Conservation (phyloP, 2,329 filamentous ascomycete species). For the Arthrobotrys entomopaga region DNA sequence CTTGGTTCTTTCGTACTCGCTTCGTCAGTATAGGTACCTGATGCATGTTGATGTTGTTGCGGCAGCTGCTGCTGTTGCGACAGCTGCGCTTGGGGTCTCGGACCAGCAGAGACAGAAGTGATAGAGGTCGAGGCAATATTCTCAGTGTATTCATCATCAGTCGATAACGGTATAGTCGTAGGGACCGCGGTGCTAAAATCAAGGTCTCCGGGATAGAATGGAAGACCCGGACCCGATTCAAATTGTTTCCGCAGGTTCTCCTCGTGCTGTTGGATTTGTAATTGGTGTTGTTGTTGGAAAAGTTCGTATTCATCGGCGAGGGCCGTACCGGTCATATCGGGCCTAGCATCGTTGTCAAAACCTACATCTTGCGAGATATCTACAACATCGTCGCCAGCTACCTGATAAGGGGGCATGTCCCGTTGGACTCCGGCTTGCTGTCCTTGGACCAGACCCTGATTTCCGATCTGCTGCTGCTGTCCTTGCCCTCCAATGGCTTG, state of each 20-base stretch:
- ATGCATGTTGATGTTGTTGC: constrained; percentile 16
- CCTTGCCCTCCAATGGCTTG: constrained; percentile 40
- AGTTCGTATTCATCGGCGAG: constrained; percentile 57
- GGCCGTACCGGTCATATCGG: constrained; percentile 53
- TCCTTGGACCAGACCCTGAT: constrained; percentile 53
- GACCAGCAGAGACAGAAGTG: constrained; percentile 37
- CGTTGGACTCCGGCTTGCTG: constrained; percentile 52
- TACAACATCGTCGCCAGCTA: constrained; percentile 55
- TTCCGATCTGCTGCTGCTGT: constrained; percentile 49
- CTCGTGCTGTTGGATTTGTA: constrained; percentile 57
- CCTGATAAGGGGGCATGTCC: constrained; percentile 53
- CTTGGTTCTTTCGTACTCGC: constrained; percentile 47
- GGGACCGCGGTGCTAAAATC: constrained; percentile 16
- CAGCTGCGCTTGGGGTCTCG: constrained; percentile 12
- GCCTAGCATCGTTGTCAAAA: constrained; percentile 56
- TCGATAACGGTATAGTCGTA: constrained; percentile 1
- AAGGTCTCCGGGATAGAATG: constrained; percentile 40
- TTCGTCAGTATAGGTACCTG: constrained; percentile 47
- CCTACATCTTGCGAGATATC: constrained; percentile 55
- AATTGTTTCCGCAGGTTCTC: constrained; percentile 60
- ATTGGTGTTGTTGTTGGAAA: constrained; percentile 58
- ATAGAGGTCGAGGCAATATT: constrained; percentile 21
- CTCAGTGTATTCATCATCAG: constrained; percentile 38
- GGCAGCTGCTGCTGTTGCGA: too few species aligned
- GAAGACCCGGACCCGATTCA: constrained; percentile 38